phyloP scores from a whole-genome alignment of 768 basidiomycete species.

The Tylopilus felleus region DNA sequence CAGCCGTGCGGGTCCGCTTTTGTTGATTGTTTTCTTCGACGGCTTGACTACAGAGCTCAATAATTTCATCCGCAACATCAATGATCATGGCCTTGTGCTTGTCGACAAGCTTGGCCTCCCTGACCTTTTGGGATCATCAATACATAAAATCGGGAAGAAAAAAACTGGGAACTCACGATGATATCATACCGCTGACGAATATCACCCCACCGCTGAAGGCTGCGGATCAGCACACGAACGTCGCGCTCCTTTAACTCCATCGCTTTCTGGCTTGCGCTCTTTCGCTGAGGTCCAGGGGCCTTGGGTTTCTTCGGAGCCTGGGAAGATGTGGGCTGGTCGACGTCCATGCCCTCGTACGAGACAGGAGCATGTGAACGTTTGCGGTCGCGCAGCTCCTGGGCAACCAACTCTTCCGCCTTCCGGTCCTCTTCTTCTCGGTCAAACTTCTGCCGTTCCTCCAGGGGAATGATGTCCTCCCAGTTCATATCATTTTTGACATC shows the following conservation, averaged over 20 bases:
- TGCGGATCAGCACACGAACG: conserved; percentile 90
- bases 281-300: conserved; percentile 67
- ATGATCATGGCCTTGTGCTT: conserved; percentile 93
- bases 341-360: conserved; percentile 93
- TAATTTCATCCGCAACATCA: conserved; percentile 89
- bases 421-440: conserved; percentile 78
- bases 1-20: conserved; percentile 69
- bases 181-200: conserved; percentile 91
- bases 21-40: conserved; percentile 82
- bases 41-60: conserved; percentile 78
- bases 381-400: conserved; percentile 66
- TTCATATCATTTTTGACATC: conserved; percentile 98
- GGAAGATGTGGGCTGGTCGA: conserved; percentile 63
- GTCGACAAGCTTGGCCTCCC: conserved; percentile 84
- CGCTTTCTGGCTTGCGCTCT: conserved; percentile 90
- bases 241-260: conserved; percentile 98
- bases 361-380: conserved; percentile 86
- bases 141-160: background rate
- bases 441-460: conserved; percentile 82
- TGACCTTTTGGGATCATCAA: conserved; percentile 52
- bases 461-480: conserved; percentile 99
- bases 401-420: conserved; percentile 65
- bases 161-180: conserved; percentile 60
- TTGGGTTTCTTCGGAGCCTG: conserved; percentile 74
- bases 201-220: conserved; percentile 97